phyloP scores from a whole-genome alignment of 2,329 filamentous ascomycete genomes.

The Pseudopithomyces maydicus region DNA sequence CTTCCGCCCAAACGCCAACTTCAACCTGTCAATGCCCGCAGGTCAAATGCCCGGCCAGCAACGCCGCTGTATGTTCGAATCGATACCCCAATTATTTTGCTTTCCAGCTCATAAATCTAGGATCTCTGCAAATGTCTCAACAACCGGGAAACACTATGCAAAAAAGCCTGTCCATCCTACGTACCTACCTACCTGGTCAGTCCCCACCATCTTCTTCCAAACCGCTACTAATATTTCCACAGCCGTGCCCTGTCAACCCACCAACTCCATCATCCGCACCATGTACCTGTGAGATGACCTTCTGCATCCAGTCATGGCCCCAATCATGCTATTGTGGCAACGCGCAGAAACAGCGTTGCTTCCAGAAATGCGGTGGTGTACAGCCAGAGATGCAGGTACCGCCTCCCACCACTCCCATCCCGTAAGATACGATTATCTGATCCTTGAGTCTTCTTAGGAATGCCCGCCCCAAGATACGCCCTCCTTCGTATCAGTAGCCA shows the following conservation, averaged over 20 bases:
- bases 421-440: no score
- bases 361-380: constrained; percentile 33
- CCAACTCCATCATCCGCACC: constrained; percentile 9
- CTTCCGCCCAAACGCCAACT: constrained; percentile 18
- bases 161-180: constrained; percentile 30
- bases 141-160: constrained; percentile 27
- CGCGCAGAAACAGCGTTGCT: constrained; percentile 27
- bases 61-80: constrained; percentile 22
- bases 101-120: constrained; percentile 13
- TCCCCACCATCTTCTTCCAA: neutral
- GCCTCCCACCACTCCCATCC: neutral
- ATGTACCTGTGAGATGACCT: constrained; percentile 27
- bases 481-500: constrained; percentile 6
- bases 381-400: constrained; percentile 18
- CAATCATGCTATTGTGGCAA: constrained; percentile 37
- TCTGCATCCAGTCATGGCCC: constrained; percentile 30
- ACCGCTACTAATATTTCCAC: neutral
- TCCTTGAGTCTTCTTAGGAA: constrained; percentile 1
- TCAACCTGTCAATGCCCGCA: constrained; percentile 28
- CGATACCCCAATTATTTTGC: no score
- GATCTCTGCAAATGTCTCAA: constrained; percentile 36
- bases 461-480: constrained; percentile 14
- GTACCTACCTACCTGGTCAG: constrained; percentile 19
- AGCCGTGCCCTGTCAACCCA: constrained; percentile 18
- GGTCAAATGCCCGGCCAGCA: constrained; percentile 30